phyloP scores from a whole-genome alignment of 805 yeast genomes.

The Lachancea sp. region DNA sequence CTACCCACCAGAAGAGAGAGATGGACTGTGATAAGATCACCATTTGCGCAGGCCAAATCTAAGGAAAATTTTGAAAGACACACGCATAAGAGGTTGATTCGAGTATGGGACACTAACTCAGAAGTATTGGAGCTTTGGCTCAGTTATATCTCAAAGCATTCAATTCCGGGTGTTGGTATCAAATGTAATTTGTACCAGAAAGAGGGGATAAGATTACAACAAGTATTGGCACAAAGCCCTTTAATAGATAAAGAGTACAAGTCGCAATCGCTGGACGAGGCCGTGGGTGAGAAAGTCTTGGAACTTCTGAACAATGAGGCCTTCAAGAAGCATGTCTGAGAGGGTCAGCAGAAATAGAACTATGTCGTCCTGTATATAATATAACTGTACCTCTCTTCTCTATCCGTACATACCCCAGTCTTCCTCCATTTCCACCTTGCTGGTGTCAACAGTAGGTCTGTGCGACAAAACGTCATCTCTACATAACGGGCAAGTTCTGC shows the following conservation, averaged over 20 bases:
- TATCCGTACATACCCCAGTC: conserved; percentile 78
- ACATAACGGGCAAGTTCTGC: conserved; percentile 81
- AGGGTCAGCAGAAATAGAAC: background rate
- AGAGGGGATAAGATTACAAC: conserved; percentile 43
- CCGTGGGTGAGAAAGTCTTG: conserved; percentile 47
- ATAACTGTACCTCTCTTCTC: background rate
- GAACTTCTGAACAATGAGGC: conserved; percentile 65
- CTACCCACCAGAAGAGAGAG: conserved; percentile 67
- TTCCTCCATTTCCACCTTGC: conserved; percentile 59
- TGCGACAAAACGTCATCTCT: conserved; percentile 59
- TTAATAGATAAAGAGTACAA: conserved; percentile 7
- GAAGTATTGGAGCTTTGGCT: conserved; percentile 80
- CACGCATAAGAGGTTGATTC: conserved; percentile 68
- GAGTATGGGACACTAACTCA: conserved; percentile 78
- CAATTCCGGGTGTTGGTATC: conserved; percentile 77
- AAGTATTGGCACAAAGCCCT: conserved; percentile 34
- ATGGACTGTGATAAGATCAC: conserved; percentile 91
- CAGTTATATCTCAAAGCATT: conserved; percentile 68
- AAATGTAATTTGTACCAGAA: conserved; percentile 59
- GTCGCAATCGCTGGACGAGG: conserved; percentile 18
- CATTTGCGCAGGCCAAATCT: conserved; percentile 89
- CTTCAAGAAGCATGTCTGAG: conserved; percentile 47
- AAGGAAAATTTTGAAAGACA: conserved; percentile 91
- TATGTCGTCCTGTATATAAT: background rate
- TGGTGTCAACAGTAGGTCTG: conserved; percentile 36